Percentiles rank a stretch among this genome's conserved stretches.
Conservation (phyloP, 495 filamentous ascomycete genomes). For the Annulohypoxylon moriforme region DNA sequence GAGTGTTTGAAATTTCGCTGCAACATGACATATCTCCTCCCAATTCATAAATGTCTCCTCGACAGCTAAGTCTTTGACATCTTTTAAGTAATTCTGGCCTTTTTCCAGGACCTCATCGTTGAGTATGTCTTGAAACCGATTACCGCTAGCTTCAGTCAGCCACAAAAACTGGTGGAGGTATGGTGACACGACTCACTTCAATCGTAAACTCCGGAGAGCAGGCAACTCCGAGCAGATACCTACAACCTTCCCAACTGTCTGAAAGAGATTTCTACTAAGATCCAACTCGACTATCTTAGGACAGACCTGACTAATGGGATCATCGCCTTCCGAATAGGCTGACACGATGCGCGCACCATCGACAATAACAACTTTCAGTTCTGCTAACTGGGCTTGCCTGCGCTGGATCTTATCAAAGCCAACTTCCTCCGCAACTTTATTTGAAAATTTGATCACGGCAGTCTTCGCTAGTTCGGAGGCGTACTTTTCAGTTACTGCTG, state of each 20-base stretch:
- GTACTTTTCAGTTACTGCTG: conserved; percentile 87
- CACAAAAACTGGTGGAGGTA: neutral
- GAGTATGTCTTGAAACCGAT: conserved; percentile 70
- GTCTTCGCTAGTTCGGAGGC: conserved; percentile 63
- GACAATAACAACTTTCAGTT: conserved; percentile 82
- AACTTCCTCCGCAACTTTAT: conserved; percentile 91
- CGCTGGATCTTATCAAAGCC: conserved; percentile 93
- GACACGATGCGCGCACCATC: conserved; percentile 74
- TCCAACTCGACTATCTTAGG: conserved; percentile 84
- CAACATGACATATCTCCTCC: conserved; percentile 69
- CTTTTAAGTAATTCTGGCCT: conserved; percentile 57
- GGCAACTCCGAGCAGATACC: conserved; percentile 75
- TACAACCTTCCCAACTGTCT: conserved; percentile 70
- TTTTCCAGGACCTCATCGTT: conserved; percentile 51
- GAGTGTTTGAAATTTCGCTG: conserved; percentile 68
- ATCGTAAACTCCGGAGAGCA: conserved; percentile 69
- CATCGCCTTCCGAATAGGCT: conserved; percentile 46
- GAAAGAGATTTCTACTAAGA: conserved; percentile 85
- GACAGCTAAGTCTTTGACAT: conserved; percentile 75
- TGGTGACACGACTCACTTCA: conserved; percentile 68
- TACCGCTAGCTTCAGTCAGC: conserved; percentile 67
- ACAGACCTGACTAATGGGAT: conserved; percentile 60
- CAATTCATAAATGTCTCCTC: conserved; percentile 78
- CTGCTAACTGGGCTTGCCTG: conserved; percentile 78
- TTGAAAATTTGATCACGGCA: conserved; percentile 74